These are phyloP conservation scores for Daedalea quercina DNA, from an alignment of 768 basidiomycete genomes.

Conservation along the genomic window DNA sequence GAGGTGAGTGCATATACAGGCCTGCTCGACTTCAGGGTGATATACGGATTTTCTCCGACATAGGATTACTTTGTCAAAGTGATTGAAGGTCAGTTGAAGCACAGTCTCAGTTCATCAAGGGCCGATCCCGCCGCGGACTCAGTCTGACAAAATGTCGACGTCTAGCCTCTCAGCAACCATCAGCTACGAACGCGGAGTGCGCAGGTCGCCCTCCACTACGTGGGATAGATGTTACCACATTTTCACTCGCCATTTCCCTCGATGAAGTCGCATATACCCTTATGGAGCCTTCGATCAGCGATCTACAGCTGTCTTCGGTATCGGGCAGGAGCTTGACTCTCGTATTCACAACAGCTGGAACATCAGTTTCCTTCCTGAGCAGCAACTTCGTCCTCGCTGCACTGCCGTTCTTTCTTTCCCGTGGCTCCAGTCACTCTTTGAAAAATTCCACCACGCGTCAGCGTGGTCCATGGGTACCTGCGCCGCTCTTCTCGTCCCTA, in stretches of 20 bases:
- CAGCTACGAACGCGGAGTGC: too few relatives aligned
- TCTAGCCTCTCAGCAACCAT: too few relatives aligned
- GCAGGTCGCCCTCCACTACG: too few relatives aligned
- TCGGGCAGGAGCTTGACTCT: slow-evolving; percentile 9
- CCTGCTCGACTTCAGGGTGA: too few relatives aligned
- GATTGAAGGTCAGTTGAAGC: too few relatives aligned
- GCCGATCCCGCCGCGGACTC: too few relatives aligned
- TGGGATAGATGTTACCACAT: background rate
- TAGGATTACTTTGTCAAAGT: too few relatives aligned
- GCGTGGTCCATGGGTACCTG: slow-evolving; percentile 1
- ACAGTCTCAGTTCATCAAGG: too few relatives aligned
- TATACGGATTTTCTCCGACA: too few relatives aligned
- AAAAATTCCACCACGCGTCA: background rate
- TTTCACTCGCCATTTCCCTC: slow-evolving; percentile 2
- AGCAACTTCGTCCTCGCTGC: slow-evolving; percentile 10
- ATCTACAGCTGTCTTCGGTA: slow-evolving; percentile 9
- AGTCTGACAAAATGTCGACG: too few relatives aligned
- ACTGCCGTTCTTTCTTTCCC: slow-evolving; percentile 18
- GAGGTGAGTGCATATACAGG: background rate
- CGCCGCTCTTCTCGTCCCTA: slow-evolving; percentile 15
- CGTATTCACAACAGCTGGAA: slow-evolving; percentile 15
- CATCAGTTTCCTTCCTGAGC: slow-evolving; percentile 3
- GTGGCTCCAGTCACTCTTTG: slow-evolving; percentile 4
- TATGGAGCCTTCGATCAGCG: slow-evolving; percentile 8
- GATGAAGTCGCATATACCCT: slow-evolving; percentile 12